Percentiles rank a stretch among this genome's conserved stretches.
These are phyloP conservation scores for Geosmithia morbida DNA, from an alignment of 2,329 filamentous ascomycete genomes.

Conservation along the genomic window DNA sequence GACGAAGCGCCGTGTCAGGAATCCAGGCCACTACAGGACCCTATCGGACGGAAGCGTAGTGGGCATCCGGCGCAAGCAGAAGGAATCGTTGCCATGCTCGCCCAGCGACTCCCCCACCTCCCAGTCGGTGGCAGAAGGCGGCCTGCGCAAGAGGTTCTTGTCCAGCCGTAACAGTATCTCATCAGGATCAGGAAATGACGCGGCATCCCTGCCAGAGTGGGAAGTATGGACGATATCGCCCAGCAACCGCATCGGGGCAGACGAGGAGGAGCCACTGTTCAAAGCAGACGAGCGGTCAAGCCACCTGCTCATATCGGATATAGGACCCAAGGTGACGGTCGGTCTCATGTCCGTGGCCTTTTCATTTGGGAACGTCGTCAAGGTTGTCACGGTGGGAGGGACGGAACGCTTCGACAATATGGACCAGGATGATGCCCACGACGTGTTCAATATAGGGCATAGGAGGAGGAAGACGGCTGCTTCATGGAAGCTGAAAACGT, in stretches of 20 bases:
- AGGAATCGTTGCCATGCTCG: neutral
- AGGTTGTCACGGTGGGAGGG: slow-evolving; percentile 50
- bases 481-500: neutral
- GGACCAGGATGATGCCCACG: slow-evolving; percentile 12
- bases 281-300: slow-evolving; percentile 24
- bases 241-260: slow-evolving; percentile 24
- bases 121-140: neutral
- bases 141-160: slow-evolving; percentile 14
- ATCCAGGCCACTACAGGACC: slow-evolving; percentile 52
- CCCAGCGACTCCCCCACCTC: neutral
- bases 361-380: slow-evolving; percentile 58
- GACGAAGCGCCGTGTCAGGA: slow-evolving; percentile 35
- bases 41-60: slow-evolving; percentile 45
- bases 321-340: slow-evolving; percentile 50
- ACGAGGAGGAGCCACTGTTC: slow-evolving; percentile 30
- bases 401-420: slow-evolving; percentile 45
- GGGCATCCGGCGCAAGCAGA: slow-evolving; percentile 38
- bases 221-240: slow-evolving; percentile 39
- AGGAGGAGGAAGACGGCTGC: slow-evolving; percentile 21
- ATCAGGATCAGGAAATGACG: slow-evolving; percentile 3
- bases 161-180: neutral
- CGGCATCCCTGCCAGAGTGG: slow-evolving; percentile 23
- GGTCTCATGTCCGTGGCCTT: slow-evolving; percentile 54
- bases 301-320: slow-evolving; percentile 47
- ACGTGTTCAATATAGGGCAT: slow-evolving; percentile 16